A percentile compares a stretch with the other conserved stretches of the same genome.
Evolutionary conservation across 495 filamentous ascomycete species (phyloP).

Genomic region (Penicillium taxi): DNA sequence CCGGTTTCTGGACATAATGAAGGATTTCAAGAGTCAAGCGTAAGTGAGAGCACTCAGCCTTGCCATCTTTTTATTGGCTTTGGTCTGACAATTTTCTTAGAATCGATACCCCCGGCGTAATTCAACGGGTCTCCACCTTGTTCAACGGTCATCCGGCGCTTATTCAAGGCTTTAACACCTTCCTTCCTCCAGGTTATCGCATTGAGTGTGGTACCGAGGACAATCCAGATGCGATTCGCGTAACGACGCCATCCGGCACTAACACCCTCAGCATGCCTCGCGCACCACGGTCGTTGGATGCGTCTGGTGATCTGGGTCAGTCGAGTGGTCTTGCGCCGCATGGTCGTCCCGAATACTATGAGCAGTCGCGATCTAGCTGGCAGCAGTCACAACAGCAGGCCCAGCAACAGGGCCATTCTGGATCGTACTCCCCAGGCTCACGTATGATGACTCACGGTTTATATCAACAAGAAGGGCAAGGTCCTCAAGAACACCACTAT

Average conservation of each 20-base stretch:
- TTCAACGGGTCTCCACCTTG: constrained; percentile 91
- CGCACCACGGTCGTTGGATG: constrained; percentile 42
- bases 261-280: constrained; percentile 52
- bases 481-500: constrained; percentile 37
- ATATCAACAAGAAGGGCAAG: constrained; percentile 32
- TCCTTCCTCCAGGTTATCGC: constrained; percentile 90
- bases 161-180: constrained; percentile 98
- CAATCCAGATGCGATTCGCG: constrained; percentile 89
- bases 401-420: constrained; percentile 38
- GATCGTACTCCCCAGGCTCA: constrained; percentile 40
- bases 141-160: constrained; percentile 95
- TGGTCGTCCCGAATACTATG: constrained; percentile 38
- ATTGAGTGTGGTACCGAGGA: constrained; percentile 92
- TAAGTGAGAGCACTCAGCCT: constrained; percentile 39
- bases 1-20: constrained; percentile 98
- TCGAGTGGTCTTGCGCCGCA: constrained; percentile 27
- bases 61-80: not conserved
- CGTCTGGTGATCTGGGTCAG: constrained; percentile 28
- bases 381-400: constrained; percentile 41
- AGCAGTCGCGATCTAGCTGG: constrained; percentile 43
- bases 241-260: constrained; percentile 90
- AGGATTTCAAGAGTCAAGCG: constrained; percentile 98
- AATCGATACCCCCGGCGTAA: constrained; percentile 97
- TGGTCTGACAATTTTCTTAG: constrained; percentile 31
- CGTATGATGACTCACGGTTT: constrained; percentile 35